These are phyloP conservation scores for Tanozyma kutaoensis DNA, from an alignment of 805 yeast species.

Conservation along the genomic window DNA sequence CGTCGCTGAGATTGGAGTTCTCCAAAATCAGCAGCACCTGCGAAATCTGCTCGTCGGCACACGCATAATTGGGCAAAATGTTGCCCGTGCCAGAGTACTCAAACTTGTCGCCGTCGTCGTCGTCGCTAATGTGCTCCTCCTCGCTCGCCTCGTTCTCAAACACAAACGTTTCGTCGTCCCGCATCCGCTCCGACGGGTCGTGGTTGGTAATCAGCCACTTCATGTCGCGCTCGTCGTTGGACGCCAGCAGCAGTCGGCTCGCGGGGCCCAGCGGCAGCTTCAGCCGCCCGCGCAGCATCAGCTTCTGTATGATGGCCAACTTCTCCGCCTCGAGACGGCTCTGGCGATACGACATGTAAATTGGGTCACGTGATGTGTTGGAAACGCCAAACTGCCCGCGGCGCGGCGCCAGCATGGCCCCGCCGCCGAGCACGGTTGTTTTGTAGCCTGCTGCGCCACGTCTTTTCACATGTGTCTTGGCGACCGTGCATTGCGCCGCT, in stretches of 20 bases:
- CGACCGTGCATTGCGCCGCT: too few relatives aligned
- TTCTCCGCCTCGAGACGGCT: constrained; percentile 28
- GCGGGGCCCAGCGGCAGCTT: constrained; percentile 18
- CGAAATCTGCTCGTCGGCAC: constrained; percentile 25
- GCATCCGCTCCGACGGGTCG: constrained; percentile 62
- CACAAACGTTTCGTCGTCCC: not conserved
- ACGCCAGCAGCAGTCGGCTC: constrained; percentile 20
- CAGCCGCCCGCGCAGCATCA: constrained; percentile 25
- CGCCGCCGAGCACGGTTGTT: too few relatives aligned
- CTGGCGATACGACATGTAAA: constrained; percentile 20
- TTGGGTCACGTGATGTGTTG: not conserved
- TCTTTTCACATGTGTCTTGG: too few relatives aligned
- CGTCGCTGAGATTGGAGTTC: constrained; percentile 29
- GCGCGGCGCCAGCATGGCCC: too few relatives aligned
- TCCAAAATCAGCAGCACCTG: constrained; percentile 22
- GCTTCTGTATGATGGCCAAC: constrained; percentile 24
- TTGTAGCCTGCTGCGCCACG: too few relatives aligned
- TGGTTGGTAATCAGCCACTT: constrained; percentile 59
- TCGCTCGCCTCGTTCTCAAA: constrained; percentile 30
- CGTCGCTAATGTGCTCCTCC: constrained; percentile 49
- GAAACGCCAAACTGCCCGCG: too few relatives aligned
- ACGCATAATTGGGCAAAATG: constrained; percentile 44
- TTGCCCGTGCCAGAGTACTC: constrained; percentile 50
- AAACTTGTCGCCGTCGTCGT: constrained; percentile 41
- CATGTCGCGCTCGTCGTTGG: constrained; percentile 28